Base-by-base conservation (phyloP, 331 rosid species). In the Quercus tomentella region DNA sequence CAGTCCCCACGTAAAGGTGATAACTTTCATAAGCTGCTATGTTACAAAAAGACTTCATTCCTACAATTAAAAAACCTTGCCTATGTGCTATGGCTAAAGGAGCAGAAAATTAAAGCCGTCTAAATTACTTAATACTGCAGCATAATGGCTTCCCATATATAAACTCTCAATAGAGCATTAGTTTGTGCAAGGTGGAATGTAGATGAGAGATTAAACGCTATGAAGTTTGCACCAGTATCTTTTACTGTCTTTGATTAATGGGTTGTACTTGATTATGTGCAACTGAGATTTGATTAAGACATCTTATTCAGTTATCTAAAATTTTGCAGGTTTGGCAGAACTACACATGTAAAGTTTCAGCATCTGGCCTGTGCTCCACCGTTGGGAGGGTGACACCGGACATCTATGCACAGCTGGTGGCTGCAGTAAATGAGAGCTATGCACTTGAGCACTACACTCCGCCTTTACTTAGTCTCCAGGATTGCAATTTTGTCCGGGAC, bases 361-460 rank as follows among this genome's bases (percentile, higher is more conserved):
- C 79, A 84, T 67, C 67, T 25, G 94, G 92, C 20, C 4, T 77
- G 56, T 96, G 99, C 87, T 79, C 74, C 58, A 91, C 91, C 3
- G 85, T 80, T 0, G 99, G 99, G 16, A 90, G 99, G 87, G 96
- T 93, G 79, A 90, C 88, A 28, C 99, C 98, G 0, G 85, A 77
- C 35, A 82, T 91, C 35, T 93, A 90, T 81, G 26, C 66, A 11
- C 96, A 96, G 88, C 77, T 96, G 80, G 90, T 82, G 70, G 90
- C 90, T 18, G 99, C 99, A 2, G 93, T 86, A 18, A 93, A 91
- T 1, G 99, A 89, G 86, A 93, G 97, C 84, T 93, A 93, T 80
- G 99, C 97, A 15, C 93, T 96, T 55, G 89, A 96, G 79, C 97
- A 96, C 86, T 96, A 96, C 75, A 81, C 98, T 17, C 98, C 99